These are phyloP conservation scores for Paraphaeosphaeria minitans DNA, from an alignment of 2,329 filamentous ascomycete genomes.

Conservation along the genomic window DNA sequence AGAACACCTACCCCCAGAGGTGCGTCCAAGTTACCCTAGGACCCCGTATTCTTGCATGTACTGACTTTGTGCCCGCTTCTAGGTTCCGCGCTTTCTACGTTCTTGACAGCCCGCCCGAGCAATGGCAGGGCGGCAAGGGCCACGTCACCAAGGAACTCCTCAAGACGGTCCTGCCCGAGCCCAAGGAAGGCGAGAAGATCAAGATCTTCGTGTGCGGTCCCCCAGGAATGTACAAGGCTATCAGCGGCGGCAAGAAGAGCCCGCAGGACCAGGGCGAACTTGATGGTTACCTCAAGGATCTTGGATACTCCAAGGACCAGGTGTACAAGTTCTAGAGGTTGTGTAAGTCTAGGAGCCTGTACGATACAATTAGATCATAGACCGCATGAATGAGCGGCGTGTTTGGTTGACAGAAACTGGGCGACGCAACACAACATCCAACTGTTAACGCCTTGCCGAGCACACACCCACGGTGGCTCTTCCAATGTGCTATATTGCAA, in stretches of 20 bases:
- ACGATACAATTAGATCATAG: constrained; percentile 23
- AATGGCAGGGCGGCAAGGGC: constrained; percentile 78
- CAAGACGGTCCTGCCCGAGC: constrained; percentile 92
- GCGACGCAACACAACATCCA: not conserved
- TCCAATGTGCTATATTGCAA: not conserved
- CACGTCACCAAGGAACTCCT: constrained; percentile 88
- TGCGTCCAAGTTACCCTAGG: not conserved
- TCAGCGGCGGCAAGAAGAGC: constrained; percentile 87
- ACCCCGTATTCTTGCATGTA: not conserved
- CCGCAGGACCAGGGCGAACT: constrained; percentile 95
- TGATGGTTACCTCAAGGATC: constrained; percentile 76
- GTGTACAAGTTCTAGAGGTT: constrained; percentile 73
- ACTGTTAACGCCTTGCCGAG: not conserved
- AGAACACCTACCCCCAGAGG: constrained; percentile 89
- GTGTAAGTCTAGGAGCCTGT: constrained; percentile 17
- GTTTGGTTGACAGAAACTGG: not conserved
- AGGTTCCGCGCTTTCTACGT: constrained; percentile 94
- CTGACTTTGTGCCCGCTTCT: not conserved
- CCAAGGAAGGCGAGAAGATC: constrained; percentile 81
- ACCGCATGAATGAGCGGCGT: constrained; percentile 3
- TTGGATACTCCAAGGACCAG: constrained; percentile 85
- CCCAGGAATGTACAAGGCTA: constrained; percentile 88
- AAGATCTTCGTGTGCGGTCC: constrained; percentile 98
- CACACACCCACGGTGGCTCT: not conserved
- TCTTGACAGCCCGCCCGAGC: constrained; percentile 80